Evolutionary conservation across 768 basidiomycete genomes (phyloP), one percentile per base, ranked within the genome.

Genomic region (Podaxis mareebaensis): DNA sequence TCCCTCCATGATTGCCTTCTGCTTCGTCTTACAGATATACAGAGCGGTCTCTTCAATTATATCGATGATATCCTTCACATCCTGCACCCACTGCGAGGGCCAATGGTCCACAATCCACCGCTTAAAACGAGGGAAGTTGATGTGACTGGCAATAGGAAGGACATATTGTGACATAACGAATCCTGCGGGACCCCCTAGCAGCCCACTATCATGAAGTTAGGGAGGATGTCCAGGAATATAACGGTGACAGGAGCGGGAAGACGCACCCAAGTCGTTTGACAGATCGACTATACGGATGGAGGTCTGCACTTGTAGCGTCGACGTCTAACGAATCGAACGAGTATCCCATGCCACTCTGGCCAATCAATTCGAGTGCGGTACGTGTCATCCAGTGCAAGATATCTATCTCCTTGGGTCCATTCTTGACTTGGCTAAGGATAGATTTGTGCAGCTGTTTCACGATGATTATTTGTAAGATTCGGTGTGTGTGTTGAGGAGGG

Each of bases 341-440:
- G 57, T 73, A 74, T 6, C 80, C 80, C 20, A 85, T 72, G 2
- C 83, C 82, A 22, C 76, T 78, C 70, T 81, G 81, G 10, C 80
- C 82, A 52, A 85, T 78, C 54, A 84, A 71, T 63, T 85, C 82
- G 22, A 84, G 71, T 20, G 83, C 81, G 11, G 76, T 73, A 2
- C 83, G 75, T 11, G 79, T 69, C 70, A 75, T 76, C 79, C 79
- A 54, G 70, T 72, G 22, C 73, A 71, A 15, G 72, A 66, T 63
- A 66, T 72, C 72, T 68, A 76, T 63, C n/a, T 78, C 77, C 61
- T 74, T 67, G 2, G 77, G 68, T 13, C 76, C 77, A 7, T 71
- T 63, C 5, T 68, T 39, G 3, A 75, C 70, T 64, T 71, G 71
- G 17, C 51, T 36, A 5, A 58, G 33, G 3, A 77, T 58, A 3